A percentile compares a stretch with the other conserved stretches of the same genome.
Evolutionary conservation across 2,329 filamentous ascomycete species (phyloP).

Genomic region (Neopestalotiopsis sp.): DNA sequence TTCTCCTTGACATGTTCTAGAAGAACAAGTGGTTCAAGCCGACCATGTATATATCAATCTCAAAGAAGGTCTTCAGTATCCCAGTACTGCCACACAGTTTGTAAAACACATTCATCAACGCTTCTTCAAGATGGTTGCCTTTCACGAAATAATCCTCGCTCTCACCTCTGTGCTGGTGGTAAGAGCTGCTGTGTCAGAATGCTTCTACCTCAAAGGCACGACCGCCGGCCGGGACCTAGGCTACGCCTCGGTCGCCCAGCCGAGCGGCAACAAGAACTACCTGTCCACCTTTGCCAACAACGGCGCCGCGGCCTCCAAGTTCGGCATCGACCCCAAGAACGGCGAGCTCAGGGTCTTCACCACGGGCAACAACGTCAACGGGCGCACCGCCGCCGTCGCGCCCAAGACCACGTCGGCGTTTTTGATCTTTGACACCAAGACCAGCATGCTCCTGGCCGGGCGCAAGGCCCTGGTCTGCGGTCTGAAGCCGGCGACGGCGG

Average conservation of each 20-base stretch:
- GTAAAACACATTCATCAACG: neutral
- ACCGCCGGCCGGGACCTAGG: neutral
- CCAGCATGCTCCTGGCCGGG: neutral
- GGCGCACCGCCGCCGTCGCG: neutral
- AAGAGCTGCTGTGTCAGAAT: neutral
- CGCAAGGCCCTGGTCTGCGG: neutral
- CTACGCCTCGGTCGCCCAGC: neutral
- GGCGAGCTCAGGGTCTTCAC: neutral
- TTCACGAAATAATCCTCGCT: neutral
- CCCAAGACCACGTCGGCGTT: constrained; percentile 3
- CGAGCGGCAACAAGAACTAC: neutral
- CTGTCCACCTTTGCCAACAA: neutral
- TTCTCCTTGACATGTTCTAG: neutral
- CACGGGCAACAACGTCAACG: neutral
- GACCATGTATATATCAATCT: neutral
- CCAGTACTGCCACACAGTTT: neutral
- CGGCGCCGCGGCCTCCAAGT: neutral
- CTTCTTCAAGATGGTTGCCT: neutral
- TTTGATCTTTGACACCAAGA: neutral
- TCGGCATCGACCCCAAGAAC: neutral
- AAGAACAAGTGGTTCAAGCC: neutral
- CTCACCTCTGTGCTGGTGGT: neutral
- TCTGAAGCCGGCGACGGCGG: neutral
- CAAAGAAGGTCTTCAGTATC: neutral
- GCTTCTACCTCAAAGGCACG: neutral